Base-by-base conservation (phyloP, 1,284 basidiomycete species). In the Cryptococcus neoformans region DNA sequence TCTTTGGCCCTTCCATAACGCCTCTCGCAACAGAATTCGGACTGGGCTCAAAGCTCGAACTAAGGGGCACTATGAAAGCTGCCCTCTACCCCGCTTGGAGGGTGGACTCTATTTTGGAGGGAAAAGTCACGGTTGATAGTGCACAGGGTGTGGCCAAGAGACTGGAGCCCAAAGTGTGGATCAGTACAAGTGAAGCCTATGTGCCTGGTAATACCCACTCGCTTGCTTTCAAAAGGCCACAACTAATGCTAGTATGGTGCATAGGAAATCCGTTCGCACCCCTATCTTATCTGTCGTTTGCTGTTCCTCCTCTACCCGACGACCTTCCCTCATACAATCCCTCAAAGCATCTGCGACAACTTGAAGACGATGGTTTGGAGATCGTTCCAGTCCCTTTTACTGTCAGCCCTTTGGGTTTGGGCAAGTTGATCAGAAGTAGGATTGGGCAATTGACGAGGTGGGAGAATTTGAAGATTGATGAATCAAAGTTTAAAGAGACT, bases 321-420 rank as follows among this genome's bases (percentile, higher is more conserved):
- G 59, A 68, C 0, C 58, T 76, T 16, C 58, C 63, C 7, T 52
- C 60, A 5, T 74, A 70, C 51, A 62, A 74, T 51, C 72, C 77
- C 2, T 49, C 59, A 1, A 49, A 73, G 9, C 64, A 73, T 49
- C 64, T 79, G 28, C 83, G 82, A 54, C 83, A 85, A 59, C 79
- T 91, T 51, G 79, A 83, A 36, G 56, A 57, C n/a, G 87, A 88
- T 48, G 83, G 88, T 14, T 88, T 88, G 68, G 83, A 83, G 49
- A 74, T 83, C 40, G 66, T 83, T 79, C 57, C 76, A 85, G 49
- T 92, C 84, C 74, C 74, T 8, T 78, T 77, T 60, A 72, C 67
- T 1, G 73, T 73, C 0, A 67, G 67, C 36, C 76, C 76, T 9
- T 45, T 75, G 3, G 69, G 62, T 0, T 46, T 70, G 0, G 28